Percentiles rank a stretch among this genome's conserved stretches.
These are phyloP conservation scores for Xylaria flabelliformis DNA, from an alignment of 495 filamentous ascomycete genomes.

Conservation along the genomic window DNA sequence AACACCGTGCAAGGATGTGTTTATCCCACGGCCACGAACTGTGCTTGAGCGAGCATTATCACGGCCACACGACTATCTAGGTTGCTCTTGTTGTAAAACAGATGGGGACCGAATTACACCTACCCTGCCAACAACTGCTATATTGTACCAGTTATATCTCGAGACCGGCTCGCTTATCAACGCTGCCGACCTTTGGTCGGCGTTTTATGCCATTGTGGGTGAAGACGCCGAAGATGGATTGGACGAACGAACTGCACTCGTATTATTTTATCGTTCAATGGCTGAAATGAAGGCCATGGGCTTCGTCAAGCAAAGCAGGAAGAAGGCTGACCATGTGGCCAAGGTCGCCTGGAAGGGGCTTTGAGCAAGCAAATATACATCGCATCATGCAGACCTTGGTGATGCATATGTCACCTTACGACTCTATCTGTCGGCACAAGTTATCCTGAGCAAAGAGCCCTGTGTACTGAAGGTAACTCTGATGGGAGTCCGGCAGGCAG, in stretches of 20 bases:
- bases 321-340: constrained; percentile 88
- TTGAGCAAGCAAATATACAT: constrained; percentile 22
- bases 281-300: constrained; percentile 86
- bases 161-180: constrained; percentile 91
- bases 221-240: constrained; percentile 59
- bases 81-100: constrained; percentile 69
- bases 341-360: constrained; percentile 66
- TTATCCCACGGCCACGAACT: constrained; percentile 77
- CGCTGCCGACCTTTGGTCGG: constrained; percentile 85
- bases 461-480: background rate
- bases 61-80: constrained; percentile 84
- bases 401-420: background rate
- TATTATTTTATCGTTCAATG: constrained; percentile 80
- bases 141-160: constrained; percentile 89
- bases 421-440: background rate
- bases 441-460: background rate
- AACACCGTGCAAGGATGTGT: constrained; percentile 79
- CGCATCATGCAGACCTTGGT: background rate
- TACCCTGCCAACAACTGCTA: constrained; percentile 77
- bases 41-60: constrained; percentile 82
- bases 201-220: constrained; percentile 78
- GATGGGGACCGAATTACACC: constrained; percentile 56
- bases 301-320: constrained; percentile 86
- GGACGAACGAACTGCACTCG: constrained; percentile 62
- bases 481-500: background rate